Evolutionary conservation across 768 basidiomycete genomes (phyloP).

Genomic region (Kwoniella botswanensis): DNA sequence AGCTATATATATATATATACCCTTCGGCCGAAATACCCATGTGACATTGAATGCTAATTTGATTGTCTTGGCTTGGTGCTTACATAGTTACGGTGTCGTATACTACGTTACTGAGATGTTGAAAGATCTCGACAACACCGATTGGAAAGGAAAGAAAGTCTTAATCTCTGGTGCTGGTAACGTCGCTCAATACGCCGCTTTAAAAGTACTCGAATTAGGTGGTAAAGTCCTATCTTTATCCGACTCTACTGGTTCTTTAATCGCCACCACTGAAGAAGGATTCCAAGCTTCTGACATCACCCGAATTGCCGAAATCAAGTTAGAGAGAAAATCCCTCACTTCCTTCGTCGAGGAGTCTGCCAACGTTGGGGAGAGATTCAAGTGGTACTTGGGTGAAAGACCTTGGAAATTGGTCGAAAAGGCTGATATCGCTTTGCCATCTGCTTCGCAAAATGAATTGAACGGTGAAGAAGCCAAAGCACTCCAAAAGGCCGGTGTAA

Average conservation of each 20-base stretch:
- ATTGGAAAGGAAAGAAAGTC: slow-evolving; percentile 61
- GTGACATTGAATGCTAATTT: too few species aligned
- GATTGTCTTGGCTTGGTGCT: slow-evolving; percentile 58
- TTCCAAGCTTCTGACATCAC: slow-evolving; percentile 67
- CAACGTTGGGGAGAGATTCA: slow-evolving; percentile 60
- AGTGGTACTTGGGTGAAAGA: slow-evolving; percentile 62
- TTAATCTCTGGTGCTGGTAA: slow-evolving; percentile 69
- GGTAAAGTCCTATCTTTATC: slow-evolving; percentile 73
- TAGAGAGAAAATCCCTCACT: slow-evolving; percentile 54
- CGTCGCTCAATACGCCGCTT: slow-evolving; percentile 74
- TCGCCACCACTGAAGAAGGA: slow-evolving; percentile 64
- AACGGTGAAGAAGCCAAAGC: slow-evolving; percentile 70
- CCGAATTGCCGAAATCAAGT: slow-evolving; percentile 57
- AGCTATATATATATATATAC: not conserved
- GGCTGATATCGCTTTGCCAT: slow-evolving; percentile 72
- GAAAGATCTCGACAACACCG: slow-evolving; percentile 67
- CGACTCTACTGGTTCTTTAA: slow-evolving; percentile 74
- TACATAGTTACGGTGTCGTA: slow-evolving; percentile 72
- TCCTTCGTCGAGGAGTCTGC: slow-evolving; percentile 29
- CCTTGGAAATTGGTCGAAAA: slow-evolving; percentile 72
- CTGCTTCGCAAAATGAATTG: slow-evolving; percentile 63
- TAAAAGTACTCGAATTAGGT: slow-evolving; percentile 77
- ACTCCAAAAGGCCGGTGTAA: slow-evolving; percentile 70
- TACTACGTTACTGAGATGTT: slow-evolving; percentile 75
- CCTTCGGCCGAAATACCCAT: not conserved